Base-by-base conservation (phyloP, 1,284 basidiomycete genomes). In the Vanrija humicola region DNA sequence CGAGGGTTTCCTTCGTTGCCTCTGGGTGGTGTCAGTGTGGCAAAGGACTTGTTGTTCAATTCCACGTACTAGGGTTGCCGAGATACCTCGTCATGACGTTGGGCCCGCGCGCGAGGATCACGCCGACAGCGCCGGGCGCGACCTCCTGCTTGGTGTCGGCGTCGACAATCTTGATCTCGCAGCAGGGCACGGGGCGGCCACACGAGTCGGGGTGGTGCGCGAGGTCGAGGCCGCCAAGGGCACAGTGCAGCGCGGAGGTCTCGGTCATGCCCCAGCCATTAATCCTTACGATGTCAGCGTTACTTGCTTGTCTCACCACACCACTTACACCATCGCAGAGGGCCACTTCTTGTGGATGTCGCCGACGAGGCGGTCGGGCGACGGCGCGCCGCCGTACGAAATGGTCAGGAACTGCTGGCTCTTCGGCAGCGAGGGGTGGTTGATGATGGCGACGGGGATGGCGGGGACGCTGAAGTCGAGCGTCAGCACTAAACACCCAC, bases 361-460 rank as follows among this genome's bases (percentile, higher is more conserved):
- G 18, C 46, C 55, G 0, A 66, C 68, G 23, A 72, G 58, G 29
- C 68, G 54, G 34, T 62, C 66, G 21, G 66, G 66, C 3, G 69
- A 64, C 6, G 72, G 67, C 1, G 72, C 70, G 21, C 72, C 72
- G 15, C 72, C 72, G 43, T 72, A 74, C 52, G 69, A 70, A 10
- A 69, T 62, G 5, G 63, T 69, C 16, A 68, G 65, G 48, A 72
- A 65, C 1, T 54, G 40, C n/a, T 48, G 52, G n/a, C 60, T 50
- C 16, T 57, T 49, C 1, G 64, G 66, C 9, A 74, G 42, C 26
- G 59, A 52, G 0, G 69, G 59, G 6, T 60, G 64, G 26, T 71
- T 64, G 14, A 72, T 38, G 19, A 74, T 64, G 3, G 68, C 54
- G 8, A 48, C 47, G 0, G 66, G 66, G n/a, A 74, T 65, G 4